Conservation (phyloP, 441 rosid species). For the Melianthus villosus region DNA sequence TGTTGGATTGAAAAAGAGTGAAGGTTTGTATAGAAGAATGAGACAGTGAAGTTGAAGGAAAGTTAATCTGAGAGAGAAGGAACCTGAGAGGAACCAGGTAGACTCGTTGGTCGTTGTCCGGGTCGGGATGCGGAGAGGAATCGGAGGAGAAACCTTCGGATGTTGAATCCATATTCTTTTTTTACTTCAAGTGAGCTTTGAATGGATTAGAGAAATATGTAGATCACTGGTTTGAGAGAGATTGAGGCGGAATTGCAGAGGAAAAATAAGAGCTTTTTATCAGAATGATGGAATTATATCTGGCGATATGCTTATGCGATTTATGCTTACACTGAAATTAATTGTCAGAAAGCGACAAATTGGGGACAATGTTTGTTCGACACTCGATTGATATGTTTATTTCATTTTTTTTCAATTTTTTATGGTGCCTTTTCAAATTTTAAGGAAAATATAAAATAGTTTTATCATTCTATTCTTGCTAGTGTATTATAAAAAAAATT, state of each 20-base stretch:
- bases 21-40: not conserved
- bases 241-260: constrained; percentile 13
- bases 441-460: not conserved
- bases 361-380: no score
- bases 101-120: constrained; percentile 63
- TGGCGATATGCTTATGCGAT: not conserved
- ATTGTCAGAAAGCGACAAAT: no score
- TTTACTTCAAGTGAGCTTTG: not conserved
- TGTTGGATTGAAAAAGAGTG: not conserved
- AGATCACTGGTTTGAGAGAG: constrained; percentile 3
- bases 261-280: constrained; percentile 12
- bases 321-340: no score
- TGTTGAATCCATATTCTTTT: constrained; percentile 19
- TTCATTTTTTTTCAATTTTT: no score
- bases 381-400: no score
- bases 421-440: not conserved
- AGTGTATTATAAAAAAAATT: no score
- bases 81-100: constrained; percentile 86
- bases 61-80: constrained; percentile 4
- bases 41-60: not conserved
- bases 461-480: no score
- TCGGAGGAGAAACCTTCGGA: constrained; percentile 33
- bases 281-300: constrained; percentile 13
- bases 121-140: constrained; percentile 41
- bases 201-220: not conserved